phyloP scores from a whole-genome alignment of 2,329 filamentous ascomycete genomes.

The Penicillium brasilianum region DNA sequence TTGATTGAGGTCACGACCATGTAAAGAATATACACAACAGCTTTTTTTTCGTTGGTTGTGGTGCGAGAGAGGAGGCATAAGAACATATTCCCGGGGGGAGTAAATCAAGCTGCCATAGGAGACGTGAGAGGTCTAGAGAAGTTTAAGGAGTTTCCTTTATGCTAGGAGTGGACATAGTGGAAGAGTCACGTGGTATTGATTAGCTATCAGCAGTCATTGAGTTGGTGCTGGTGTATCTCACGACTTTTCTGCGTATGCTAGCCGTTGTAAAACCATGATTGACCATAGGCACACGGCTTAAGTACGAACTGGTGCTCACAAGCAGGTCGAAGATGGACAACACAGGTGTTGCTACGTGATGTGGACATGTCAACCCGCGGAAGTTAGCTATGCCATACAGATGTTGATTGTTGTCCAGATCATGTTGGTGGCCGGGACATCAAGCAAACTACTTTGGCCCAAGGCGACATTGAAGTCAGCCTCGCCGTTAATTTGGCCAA shows the following conservation, averaged over 20 bases:
- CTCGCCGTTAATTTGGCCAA: background rate
- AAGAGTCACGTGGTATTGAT: background rate
- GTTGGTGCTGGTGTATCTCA: background rate
- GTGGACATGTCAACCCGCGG: too few species aligned
- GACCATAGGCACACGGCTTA: too few species aligned
- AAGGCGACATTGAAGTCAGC: background rate
- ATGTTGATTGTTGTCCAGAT: too few species aligned
- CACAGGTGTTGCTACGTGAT: too few species aligned
- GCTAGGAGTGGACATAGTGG: background rate
- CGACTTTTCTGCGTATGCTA: too few species aligned
- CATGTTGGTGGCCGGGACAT: too few species aligned
- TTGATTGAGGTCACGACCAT: background rate
- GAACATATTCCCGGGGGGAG: constrained; percentile 8
- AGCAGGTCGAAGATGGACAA: too few species aligned
- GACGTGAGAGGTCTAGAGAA: background rate
- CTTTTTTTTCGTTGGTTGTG: constrained; percentile 2
- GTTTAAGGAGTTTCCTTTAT: background rate
- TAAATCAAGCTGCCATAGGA: constrained; percentile 8
- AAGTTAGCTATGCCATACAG: too few species aligned
- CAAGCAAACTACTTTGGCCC: background rate
- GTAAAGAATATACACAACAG: background rate
- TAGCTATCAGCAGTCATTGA: background rate
- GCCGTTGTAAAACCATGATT: too few species aligned
- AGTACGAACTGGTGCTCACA: too few species aligned
- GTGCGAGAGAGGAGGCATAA: constrained; percentile 10